A percentile compares a stretch with the other conserved stretches of the same genome.
Conservation (phyloP, 2,329 filamentous ascomycete genomes). For the Phoma herbarum region DNA sequence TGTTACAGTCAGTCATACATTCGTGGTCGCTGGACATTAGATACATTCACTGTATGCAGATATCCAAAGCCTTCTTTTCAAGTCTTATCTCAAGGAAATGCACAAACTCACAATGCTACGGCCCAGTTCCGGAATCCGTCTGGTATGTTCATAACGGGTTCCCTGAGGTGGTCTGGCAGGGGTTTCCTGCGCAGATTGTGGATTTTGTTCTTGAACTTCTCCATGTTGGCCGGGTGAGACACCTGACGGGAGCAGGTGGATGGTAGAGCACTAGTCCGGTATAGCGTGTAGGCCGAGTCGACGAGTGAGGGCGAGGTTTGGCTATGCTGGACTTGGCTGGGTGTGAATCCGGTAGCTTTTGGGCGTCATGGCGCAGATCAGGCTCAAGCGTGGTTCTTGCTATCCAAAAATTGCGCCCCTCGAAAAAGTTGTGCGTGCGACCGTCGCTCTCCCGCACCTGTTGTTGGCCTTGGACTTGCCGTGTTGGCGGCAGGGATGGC, state of each 20-base stretch:
- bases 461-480: slow-evolving; percentile 12
- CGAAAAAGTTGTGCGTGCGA: slow-evolving; percentile 1
- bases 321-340: slow-evolving; percentile 16
- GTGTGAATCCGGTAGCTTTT: slow-evolving; percentile 14
- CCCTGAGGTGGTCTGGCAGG: slow-evolving; percentile 36
- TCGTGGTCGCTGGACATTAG: background rate
- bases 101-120: slow-evolving; percentile 50
- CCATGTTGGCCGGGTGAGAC: slow-evolving; percentile 37
- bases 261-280: slow-evolving; percentile 15
- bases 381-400: slow-evolving; percentile 1
- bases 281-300: slow-evolving; percentile 23
- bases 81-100: background rate
- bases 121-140: slow-evolving; percentile 51
- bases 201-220: slow-evolving; percentile 48
- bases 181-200: slow-evolving; percentile 37
- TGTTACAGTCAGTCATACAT: slow-evolving; percentile 29
- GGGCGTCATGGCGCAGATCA: slow-evolving; percentile 23
- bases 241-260: slow-evolving; percentile 38
- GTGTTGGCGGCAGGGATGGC: slow-evolving; percentile 17
- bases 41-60: background rate
- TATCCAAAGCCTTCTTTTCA: background rate
- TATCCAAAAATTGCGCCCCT: background rate
- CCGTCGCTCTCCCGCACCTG: slow-evolving; percentile 8
- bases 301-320: slow-evolving; percentile 22
- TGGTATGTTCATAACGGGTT: slow-evolving; percentile 29